Conservation (phyloP, 2,329 filamentous ascomycete species). For the Sarocladiaceae sp. region DNA sequence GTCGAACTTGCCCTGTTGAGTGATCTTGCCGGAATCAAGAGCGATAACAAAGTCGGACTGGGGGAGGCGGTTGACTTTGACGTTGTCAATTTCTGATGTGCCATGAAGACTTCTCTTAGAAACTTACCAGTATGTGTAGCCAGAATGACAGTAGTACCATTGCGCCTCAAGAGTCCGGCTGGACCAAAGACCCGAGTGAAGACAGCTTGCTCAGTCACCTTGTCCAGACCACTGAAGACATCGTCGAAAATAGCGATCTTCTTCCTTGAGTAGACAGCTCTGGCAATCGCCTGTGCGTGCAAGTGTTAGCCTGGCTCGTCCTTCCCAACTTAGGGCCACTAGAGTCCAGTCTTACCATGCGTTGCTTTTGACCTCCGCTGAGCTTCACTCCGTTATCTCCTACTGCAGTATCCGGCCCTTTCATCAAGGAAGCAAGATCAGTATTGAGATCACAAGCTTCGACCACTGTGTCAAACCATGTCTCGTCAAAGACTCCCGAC, state of each 20-base stretch:
- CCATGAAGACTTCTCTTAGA: too few species aligned
- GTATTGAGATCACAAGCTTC: conserved; percentile 27
- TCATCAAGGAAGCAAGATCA: conserved; percentile 22
- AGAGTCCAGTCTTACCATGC: conserved; percentile 29
- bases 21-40: too few species aligned
- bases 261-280: conserved; percentile 27
- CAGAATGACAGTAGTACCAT: conserved; percentile 24
- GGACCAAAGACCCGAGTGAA: conserved; percentile 33
- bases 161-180: conserved; percentile 28
- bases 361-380: conserved; percentile 30
- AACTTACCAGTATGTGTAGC: conserved; percentile 28
- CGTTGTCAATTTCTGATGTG: too few species aligned
- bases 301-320: conserved; percentile 28
- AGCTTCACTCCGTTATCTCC: conserved; percentile 28
- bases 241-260: conserved; percentile 33
- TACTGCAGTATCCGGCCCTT: conserved; percentile 21
- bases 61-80: too few species aligned
- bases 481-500: conserved; percentile 23
- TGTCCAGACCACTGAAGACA: conserved; percentile 35
- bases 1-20: too few species aligned
- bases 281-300: conserved; percentile 25
- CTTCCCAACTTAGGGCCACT: conserved; percentile 39
- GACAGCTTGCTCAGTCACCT: conserved; percentile 35
- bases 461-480: conserved; percentile 27
- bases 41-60: too few species aligned